Conservation (phyloP, 495 filamentous ascomycete genomes). For the Aspergillus avenaceus region DNA sequence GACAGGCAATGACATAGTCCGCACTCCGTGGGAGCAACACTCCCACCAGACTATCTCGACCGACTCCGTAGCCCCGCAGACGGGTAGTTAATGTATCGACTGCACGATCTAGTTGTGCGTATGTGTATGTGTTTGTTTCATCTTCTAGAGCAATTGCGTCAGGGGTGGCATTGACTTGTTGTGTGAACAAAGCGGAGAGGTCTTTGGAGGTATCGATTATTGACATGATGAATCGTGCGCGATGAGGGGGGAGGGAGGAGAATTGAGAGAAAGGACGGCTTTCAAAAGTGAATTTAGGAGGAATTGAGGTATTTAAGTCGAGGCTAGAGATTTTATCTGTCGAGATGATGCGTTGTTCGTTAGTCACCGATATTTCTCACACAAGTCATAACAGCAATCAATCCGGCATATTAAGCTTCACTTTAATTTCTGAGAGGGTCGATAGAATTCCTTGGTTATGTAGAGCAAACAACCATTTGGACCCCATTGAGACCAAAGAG, state of each 20-base stretch:
- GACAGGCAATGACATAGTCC: conserved; percentile 65
- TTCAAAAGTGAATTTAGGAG: background rate
- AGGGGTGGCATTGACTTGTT: conserved; percentile 56
- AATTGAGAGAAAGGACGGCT: background rate
- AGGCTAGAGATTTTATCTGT: background rate
- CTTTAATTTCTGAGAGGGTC: too few species aligned
- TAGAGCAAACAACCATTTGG: too few species aligned
- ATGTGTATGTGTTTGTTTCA: conserved; percentile 51
- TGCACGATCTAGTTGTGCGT: conserved; percentile 55
- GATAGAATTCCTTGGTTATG: too few species aligned
- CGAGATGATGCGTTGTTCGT: background rate
- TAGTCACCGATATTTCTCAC: background rate
- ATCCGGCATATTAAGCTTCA: too few species aligned
- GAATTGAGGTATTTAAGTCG: background rate
- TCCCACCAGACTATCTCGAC: conserved; percentile 59
- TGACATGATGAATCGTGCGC: conserved; percentile 32
- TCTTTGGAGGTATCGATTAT: conserved; percentile 60
- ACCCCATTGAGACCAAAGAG: too few species aligned
- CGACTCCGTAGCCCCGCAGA: conserved; percentile 55
- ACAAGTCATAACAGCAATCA: too few species aligned
- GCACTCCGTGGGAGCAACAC: conserved; percentile 63
- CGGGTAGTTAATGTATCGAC: conserved; percentile 50
- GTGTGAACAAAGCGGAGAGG: conserved; percentile 54
- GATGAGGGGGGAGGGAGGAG: background rate
- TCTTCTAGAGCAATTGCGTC: conserved; percentile 60